These are phyloP conservation scores for Solanum bukasovii DNA, from an alignment of 257 asterid genomes.

Conservation along the genomic window DNA sequence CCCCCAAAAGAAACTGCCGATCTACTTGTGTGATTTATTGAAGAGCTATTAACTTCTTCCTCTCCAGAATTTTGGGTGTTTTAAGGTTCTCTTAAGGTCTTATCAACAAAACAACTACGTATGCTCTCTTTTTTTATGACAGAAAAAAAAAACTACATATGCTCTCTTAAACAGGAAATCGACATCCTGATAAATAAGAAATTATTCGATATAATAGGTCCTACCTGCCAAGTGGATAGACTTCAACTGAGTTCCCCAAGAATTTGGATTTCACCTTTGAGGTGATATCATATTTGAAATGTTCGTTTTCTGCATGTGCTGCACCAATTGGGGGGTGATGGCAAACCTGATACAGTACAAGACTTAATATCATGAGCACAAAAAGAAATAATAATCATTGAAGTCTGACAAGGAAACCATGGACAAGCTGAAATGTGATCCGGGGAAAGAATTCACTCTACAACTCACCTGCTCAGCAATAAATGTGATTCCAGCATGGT, in stretches of 20 bases:
- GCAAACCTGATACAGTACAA: constrained; percentile 22
- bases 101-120: not conserved
- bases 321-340: constrained; percentile 99
- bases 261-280: constrained; percentile 88
- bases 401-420: not conserved
- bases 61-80: not conserved
- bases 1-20: not conserved
- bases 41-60: not conserved
- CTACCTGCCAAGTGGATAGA: constrained; percentile 98
- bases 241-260: constrained; percentile 86
- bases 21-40: not conserved
- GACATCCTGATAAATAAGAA: not conserved
- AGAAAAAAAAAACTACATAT: not conserved
- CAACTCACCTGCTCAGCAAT: constrained; percentile 77
- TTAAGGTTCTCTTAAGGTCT: not conserved
- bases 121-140: not conserved
- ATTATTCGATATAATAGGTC: not conserved
- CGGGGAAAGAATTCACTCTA: not conserved
- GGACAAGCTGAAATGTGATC: not conserved
- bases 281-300: constrained; percentile 76
- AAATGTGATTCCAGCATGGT: constrained; percentile 78
- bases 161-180: not conserved
- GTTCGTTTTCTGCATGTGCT: constrained; percentile 93
- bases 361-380: not conserved
- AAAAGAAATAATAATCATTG: not conserved